phyloP scores from a whole-genome alignment of 495 filamentous ascomycete genomes.

The Penicillium waksmanii region DNA sequence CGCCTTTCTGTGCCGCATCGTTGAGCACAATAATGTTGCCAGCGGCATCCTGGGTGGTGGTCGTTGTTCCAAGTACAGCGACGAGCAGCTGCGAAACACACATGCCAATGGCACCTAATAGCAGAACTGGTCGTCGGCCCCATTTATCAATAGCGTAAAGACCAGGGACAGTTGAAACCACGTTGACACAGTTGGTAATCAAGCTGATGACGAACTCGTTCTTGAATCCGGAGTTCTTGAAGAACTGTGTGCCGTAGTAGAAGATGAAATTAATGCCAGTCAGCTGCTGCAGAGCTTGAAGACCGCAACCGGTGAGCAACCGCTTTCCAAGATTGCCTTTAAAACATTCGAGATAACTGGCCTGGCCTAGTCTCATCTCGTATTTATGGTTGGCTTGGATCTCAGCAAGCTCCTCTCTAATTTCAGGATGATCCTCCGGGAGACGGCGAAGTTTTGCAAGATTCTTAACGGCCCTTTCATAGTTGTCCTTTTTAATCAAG shows the following conservation, averaged over 20 bases:
- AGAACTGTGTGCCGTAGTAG: constrained; percentile 74
- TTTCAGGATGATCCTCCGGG: constrained; percentile 57
- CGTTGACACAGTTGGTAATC: constrained; percentile 69
- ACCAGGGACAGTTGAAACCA: constrained; percentile 64
- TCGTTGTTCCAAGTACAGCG: constrained; percentile 62
- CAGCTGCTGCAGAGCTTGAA: constrained; percentile 78
- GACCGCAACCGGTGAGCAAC: constrained; percentile 67
- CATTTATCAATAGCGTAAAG: constrained; percentile 68
- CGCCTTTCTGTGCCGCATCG: constrained; percentile 56
- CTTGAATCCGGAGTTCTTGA: constrained; percentile 59
- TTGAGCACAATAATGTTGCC: constrained; percentile 12
- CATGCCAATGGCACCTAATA: constrained; percentile 72
- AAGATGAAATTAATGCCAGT: constrained; percentile 74
- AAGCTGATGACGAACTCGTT: constrained; percentile 65
- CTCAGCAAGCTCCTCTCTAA: constrained; percentile 69
- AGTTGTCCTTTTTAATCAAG: constrained; percentile 67
- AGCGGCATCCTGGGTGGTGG: constrained; percentile 10
- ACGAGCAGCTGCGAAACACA: constrained; percentile 64
- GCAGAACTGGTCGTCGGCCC: constrained; percentile 67
- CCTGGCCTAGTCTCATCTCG: constrained; percentile 61
- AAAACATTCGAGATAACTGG: constrained; percentile 16
- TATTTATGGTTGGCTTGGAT: constrained; percentile 76
- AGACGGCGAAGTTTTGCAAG: constrained; percentile 70
- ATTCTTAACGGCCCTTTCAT: constrained; percentile 61
- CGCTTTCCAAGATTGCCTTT: constrained; percentile 56